phyloP scores from a whole-genome alignment of 768 basidiomycete species.

The Kwoniella sp. region DNA sequence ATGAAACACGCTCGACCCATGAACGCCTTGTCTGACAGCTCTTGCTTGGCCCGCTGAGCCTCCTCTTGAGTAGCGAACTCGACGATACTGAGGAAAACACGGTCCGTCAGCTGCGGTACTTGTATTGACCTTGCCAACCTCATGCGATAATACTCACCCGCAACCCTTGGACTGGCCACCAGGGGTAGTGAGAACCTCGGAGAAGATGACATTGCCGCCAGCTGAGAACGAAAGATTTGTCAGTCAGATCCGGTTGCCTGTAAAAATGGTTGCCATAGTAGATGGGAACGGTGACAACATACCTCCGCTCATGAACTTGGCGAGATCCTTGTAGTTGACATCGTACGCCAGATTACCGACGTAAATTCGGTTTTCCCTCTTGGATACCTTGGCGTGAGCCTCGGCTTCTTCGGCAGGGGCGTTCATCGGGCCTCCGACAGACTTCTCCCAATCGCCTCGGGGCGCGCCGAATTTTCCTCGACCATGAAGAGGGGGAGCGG shows the following conservation, averaged over 20 bases:
- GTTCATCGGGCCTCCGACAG: conserved; percentile 52
- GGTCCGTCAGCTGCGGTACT: conserved; percentile 1
- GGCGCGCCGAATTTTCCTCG: conserved; percentile 2
- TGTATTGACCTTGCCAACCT: no score
- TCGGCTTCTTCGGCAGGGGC: conserved; percentile 77
- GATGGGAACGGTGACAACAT: no score
- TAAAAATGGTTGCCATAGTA: no score
- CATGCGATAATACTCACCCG: conserved; percentile 68
- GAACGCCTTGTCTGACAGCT: conserved; percentile 85
- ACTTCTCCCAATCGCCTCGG: conserved; percentile 23
- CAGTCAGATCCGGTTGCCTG: neutral
- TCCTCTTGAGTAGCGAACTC: conserved; percentile 91
- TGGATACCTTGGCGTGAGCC: conserved; percentile 93
- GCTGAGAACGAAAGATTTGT: conserved; percentile 57
- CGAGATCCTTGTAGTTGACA: conserved; percentile 97
- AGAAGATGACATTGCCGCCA: conserved; percentile 99
- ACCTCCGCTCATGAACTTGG: conserved; percentile 99
- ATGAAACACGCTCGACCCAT: conserved; percentile 94
- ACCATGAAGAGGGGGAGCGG: neutral
- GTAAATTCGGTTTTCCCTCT: conserved; percentile 97
- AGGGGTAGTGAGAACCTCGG: conserved; percentile 96
- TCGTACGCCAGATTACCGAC: conserved; percentile 99
- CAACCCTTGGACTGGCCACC: conserved; percentile 97
- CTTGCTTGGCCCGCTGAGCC: conserved; percentile 81
- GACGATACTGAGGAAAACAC: conserved; percentile 71